A percentile compares a stretch with the other conserved stretches of the same genome.
Conservation (phyloP, 352 stramenopile species). For the Aphanomyces stellatus region DNA sequence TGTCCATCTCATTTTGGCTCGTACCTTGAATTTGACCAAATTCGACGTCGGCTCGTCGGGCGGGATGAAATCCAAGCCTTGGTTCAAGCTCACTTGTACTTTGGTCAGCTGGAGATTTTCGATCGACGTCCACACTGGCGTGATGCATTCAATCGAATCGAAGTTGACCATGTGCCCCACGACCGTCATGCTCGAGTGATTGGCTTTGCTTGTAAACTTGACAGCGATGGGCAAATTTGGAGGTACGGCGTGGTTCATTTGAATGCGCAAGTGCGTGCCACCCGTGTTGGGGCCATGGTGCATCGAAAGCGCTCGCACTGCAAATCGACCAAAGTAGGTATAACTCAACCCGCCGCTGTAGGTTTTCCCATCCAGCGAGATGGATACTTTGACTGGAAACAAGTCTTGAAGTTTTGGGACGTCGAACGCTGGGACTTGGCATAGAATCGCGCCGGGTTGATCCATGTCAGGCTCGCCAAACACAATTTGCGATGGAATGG, state of each 20-base stretch:
- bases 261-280: constrained; percentile 42
- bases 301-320: constrained; percentile 41
- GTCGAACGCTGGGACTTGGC: background rate
- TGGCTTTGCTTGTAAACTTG: constrained; percentile 2
- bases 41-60: constrained; percentile 6
- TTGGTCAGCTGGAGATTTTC: constrained; percentile 48
- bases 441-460: background rate
- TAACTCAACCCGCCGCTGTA: background rate
- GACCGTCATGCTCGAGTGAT: background rate
- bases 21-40: constrained; percentile 3
- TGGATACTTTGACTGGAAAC: background rate
- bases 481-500: background rate
- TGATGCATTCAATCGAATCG: constrained; percentile 37
- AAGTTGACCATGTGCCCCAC: constrained; percentile 22
- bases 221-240: constrained; percentile 35
- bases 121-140: constrained; percentile 33
- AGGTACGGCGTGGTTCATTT: constrained; percentile 69
- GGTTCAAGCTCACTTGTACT: constrained; percentile 62
- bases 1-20: background rate
- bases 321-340: constrained; percentile 8
- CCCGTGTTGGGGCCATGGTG: constrained; percentile 57
- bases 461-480: background rate
- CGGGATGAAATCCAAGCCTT: constrained; percentile 42
- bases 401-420: background rate
- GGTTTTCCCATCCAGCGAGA: background rate